Evolutionary conservation across 192 early-diverging fungal species (phyloP), one percentile per base, ranked within the genome.

Genomic region (Pilaira anomala): DNA sequence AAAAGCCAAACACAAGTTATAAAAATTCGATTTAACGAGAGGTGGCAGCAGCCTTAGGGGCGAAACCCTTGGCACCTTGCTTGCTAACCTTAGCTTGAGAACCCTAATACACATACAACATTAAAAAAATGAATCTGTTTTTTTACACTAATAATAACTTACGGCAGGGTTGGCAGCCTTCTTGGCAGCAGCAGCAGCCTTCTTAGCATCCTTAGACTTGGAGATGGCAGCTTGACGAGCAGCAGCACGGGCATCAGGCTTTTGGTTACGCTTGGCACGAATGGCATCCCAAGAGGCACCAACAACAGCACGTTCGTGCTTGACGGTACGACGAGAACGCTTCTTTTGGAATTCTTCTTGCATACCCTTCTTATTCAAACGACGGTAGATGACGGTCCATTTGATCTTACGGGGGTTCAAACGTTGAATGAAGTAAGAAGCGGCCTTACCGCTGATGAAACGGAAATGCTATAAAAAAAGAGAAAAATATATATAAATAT

Each of bases 331-430:
- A 77, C 88, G 85, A 49, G 88, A 88, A 80, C 91, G 87, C 90
- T 96, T 98, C 90, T 96, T 96, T 78, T 91, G 71, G 41, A 88
- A 85, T 83, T 96, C 95, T 78, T 93, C 91, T 78, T 87, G 88
- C 71, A 93, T 87, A 81, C 94, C 96, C 93, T 98, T 98, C 87
- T 93, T 93, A 88, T 97, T 91, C 75, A 95, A 86, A 83, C 92
- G 93, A 77, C 96, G 92, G 91, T 88, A 97, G 66, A 95, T 88
- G 48, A 87, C 83, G 48, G 96, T 97, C 96, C 96, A 98, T 80
- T 83, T 82, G 69, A 98, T 85, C 85, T 96, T 95, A 69, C 95
- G 92, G 26, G 94, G 93, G 89, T 98, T 98, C 82, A 90, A 85
- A 71, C 87, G 85, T 83, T 97, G 95, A 67, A 93, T 80, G 89